Conservation (phyloP, 352 stramenopile species). For the Phytopythium vexans region DNA sequence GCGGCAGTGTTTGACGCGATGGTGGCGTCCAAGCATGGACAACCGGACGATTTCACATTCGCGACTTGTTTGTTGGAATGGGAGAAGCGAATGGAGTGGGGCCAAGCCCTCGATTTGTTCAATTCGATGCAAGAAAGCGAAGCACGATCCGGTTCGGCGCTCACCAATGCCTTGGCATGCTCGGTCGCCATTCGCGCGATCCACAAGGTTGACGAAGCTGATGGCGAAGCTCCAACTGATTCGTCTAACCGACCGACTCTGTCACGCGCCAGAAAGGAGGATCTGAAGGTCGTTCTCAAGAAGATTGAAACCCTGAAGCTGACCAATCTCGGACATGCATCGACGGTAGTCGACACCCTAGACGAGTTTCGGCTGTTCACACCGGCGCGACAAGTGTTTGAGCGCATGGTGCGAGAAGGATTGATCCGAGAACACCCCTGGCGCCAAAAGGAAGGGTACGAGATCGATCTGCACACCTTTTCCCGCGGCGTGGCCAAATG, state of each 20-base stretch:
- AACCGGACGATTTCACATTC: slow-evolving; percentile 63
- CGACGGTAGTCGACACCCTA: slow-evolving; percentile 56
- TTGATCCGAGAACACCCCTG: slow-evolving; percentile 42
- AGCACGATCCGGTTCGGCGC: slow-evolving; percentile 12
- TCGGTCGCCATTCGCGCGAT: slow-evolving; percentile 44
- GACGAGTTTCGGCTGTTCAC: slow-evolving; percentile 49
- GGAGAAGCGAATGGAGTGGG: slow-evolving; percentile 45
- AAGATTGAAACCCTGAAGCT: slow-evolving; percentile 36
- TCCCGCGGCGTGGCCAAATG: slow-evolving; percentile 63
- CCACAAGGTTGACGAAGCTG: slow-evolving; percentile 24
- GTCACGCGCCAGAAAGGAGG: slow-evolving; percentile 25
- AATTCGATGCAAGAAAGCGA: slow-evolving; percentile 46
- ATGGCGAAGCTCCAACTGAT: slow-evolving; percentile 1
- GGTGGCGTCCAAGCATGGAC: slow-evolving; percentile 23
- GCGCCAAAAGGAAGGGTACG: slow-evolving; percentile 52
- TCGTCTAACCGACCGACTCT: slow-evolving; percentile 3
- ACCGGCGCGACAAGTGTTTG: slow-evolving; percentile 42
- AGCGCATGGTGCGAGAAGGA: slow-evolving; percentile 39
- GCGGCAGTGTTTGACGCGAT: slow-evolving; percentile 47
- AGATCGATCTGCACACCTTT: slow-evolving; percentile 73
- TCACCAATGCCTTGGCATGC: slow-evolving; percentile 53
- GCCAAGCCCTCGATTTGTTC: slow-evolving; percentile 46
- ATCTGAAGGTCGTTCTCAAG: slow-evolving; percentile 46
- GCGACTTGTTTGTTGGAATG: slow-evolving; percentile 53
- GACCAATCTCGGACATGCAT: slow-evolving; percentile 39